Evolutionary conservation across 2,329 filamentous ascomycete genomes (phyloP), one percentile per base, ranked within the genome.

Genomic region (Dactylellina leptospora): DNA sequence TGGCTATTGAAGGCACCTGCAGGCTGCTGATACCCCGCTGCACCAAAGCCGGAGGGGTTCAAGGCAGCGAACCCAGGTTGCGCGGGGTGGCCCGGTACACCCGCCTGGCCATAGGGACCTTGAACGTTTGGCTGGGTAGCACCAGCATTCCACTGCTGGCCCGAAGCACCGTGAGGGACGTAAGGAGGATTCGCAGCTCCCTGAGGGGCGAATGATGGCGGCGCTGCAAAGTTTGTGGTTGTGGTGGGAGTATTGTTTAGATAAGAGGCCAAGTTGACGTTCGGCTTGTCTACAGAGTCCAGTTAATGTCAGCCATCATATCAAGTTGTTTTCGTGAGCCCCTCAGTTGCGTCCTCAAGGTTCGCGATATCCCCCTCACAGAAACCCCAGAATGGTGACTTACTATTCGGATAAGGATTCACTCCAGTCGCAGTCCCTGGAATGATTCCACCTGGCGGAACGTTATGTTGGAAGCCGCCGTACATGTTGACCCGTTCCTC

Each of bases 331-430:
- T 25, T 30, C n/a, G 48, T 16, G 28, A n/a, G n/a, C 25, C 28
- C 48, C 22, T 51, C 44, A 45, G 33, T 28, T 38, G 36, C 36
- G 10, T 36, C 30, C 30, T 40, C 36, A 16, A 4, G 36, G 5
- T 16, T 40, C 18, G 13, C 18, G 36, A 3, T 16, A 40, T 40
- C n/a, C n/a, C n/a, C n/a, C n/a, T n/a, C n/a, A n/a, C n/a, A n/a
- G n/a, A n/a, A n/a, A n/a, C n/a, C n/a, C n/a, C n/a, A n/a, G n/a
- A n/a, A n/a, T n/a, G n/a, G n/a, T n/a, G n/a, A 66, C 68, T 72
- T 64, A 72, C 68, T 72, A 40, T 72, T 72, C 11, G 68, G 59
- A 72, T 64, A 72, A 6, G 68, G 59, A 28, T 72, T 72, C 54
- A 72, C 68, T 36, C 68, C 68, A 64, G 68, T 72, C 18, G 68